Percentiles rank a stretch among this genome's conserved stretches.
Evolutionary conservation across 2,329 filamentous ascomycete genomes (phyloP).

Genomic region (Sporothrix protearum): DNA sequence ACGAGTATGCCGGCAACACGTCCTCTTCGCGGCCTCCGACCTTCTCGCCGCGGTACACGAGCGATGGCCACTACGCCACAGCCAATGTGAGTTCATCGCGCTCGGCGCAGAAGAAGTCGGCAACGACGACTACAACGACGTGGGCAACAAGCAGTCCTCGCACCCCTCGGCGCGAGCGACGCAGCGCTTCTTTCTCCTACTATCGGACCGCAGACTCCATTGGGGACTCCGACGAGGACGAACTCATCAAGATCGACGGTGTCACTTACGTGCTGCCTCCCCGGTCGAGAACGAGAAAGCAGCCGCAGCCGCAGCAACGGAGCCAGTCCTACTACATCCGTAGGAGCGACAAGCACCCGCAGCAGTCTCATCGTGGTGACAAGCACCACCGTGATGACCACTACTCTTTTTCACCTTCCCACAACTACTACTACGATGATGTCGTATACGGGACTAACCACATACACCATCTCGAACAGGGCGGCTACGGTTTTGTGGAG

Average conservation of each 20-base stretch:
- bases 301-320: slow-evolving; percentile 31
- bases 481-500: slow-evolving; percentile 37
- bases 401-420: slow-evolving; percentile 27
- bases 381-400: slow-evolving; percentile 27
- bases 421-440: slow-evolving; percentile 42
- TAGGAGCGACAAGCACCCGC: background rate
- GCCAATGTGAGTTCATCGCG: slow-evolving; percentile 60
- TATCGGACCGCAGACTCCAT: slow-evolving; percentile 56
- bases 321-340: slow-evolving; percentile 6
- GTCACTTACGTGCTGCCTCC: slow-evolving; percentile 52
- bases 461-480: slow-evolving; percentile 52
- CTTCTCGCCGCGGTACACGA: slow-evolving; percentile 60
- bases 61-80: slow-evolving; percentile 60
- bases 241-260: slow-evolving; percentile 52
- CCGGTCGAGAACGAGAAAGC: slow-evolving; percentile 47
- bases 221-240: slow-evolving; percentile 64
- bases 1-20: slow-evolving; percentile 39
- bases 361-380: slow-evolving; percentile 1
- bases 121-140: slow-evolving; percentile 47
- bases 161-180: slow-evolving; percentile 51
- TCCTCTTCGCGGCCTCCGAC: slow-evolving; percentile 43
- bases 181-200: slow-evolving; percentile 53
- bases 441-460: slow-evolving; percentile 58
- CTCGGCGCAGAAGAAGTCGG: slow-evolving; percentile 42
- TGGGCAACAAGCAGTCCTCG: slow-evolving; percentile 40